Conservation (phyloP, 768 basidiomycete genomes). For the Hydnomerulius pinastri region DNA sequence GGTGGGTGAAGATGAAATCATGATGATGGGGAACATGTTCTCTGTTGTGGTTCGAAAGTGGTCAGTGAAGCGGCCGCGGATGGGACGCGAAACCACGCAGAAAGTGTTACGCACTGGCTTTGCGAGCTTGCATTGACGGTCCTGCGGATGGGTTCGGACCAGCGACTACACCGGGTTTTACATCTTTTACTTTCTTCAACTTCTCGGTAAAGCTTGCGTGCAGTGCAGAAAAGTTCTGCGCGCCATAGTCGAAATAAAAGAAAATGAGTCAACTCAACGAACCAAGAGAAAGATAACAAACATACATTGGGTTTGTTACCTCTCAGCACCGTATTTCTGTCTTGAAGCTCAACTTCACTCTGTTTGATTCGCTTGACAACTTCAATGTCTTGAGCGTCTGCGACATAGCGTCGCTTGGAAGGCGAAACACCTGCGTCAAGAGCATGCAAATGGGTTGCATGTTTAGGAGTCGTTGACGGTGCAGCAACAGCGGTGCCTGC, state of each 20-base stretch:
- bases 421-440: conserved; percentile 44
- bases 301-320: conserved; percentile 84
- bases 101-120: conserved; percentile 61
- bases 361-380: conserved; percentile 80
- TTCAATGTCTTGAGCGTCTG: conserved; percentile 77
- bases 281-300: neutral
- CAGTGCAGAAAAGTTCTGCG: conserved; percentile 79
- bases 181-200: conserved; percentile 75
- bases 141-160: conserved; percentile 40
- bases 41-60: conserved; percentile 37
- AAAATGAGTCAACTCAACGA: neutral
- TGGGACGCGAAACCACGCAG: neutral
- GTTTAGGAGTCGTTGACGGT: conserved; percentile 25
- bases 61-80: neutral
- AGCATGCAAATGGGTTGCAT: conserved; percentile 21
- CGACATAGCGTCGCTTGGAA: conserved; percentile 74
- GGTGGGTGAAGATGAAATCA: conserved; percentile 93
- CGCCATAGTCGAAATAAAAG: neutral
- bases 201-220: conserved; percentile 69
- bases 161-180: conserved; percentile 51
- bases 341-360: conserved; percentile 77
- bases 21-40: conserved; percentile 89
- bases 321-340: conserved; percentile 80
- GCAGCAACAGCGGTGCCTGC: conserved; percentile 9
- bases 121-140: conserved; percentile 52